A percentile compares a stretch with the other conserved stretches of the same genome.
Evolutionary conservation across 768 basidiomycete species (phyloP).

Genomic region (Naganishia onofrii): DNA sequence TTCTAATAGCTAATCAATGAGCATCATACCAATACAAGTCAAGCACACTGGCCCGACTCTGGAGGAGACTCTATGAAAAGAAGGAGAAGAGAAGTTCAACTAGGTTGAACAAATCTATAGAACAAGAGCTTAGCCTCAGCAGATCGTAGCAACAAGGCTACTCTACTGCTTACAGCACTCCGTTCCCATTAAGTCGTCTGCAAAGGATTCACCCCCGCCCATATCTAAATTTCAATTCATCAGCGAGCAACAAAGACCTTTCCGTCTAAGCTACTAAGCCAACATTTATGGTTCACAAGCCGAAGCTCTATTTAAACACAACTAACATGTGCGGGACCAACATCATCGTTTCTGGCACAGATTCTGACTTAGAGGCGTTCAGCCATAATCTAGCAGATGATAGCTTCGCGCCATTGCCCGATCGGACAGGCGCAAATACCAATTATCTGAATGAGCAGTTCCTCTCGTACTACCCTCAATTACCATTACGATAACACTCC

Average conservation of each 20-base stretch:
- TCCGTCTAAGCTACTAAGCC: conserved; percentile 12
- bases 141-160: too few relatives aligned
- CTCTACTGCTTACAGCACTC: too few relatives aligned
- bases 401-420: conserved; percentile 75
- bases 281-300: conserved; percentile 62
- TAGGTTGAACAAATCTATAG: too few relatives aligned
- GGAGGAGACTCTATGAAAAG: too few relatives aligned
- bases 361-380: conserved; percentile 81
- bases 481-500: conserved; percentile 71
- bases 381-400: conserved; percentile 80
- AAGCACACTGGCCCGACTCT: too few relatives aligned
- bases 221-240: conserved; percentile 27
- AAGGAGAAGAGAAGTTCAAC: too few relatives aligned
- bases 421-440: conserved; percentile 76
- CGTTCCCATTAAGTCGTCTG: conserved; percentile 27
- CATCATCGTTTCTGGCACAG: conserved; percentile 72
- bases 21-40: too few relatives aligned
- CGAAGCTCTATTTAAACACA: conserved; percentile 65
- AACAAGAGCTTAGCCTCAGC: too few relatives aligned
- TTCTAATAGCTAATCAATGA: too few relatives aligned
- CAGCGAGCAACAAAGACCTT: conserved; percentile 7
- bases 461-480: conserved; percentile 79
- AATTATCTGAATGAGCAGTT: conserved; percentile 79
- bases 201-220: conserved; percentile 33
- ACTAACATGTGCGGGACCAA: conserved; percentile 66